Evolutionary conservation across 768 basidiomycete genomes (phyloP).

Genomic region (Suillus discolor): DNA sequence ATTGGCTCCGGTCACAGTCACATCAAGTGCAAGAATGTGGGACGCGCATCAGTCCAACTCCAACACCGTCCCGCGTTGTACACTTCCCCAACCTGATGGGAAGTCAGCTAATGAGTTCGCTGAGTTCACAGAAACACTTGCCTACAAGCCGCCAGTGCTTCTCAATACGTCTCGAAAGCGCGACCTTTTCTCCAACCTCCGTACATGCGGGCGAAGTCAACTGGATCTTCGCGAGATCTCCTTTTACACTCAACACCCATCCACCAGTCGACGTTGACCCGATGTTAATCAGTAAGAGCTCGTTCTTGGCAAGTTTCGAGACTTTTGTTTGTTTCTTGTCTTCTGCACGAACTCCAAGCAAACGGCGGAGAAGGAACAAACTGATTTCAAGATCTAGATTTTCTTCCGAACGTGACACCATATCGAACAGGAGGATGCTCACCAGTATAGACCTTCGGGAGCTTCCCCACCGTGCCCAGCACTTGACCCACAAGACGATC

Average conservation of each 20-base stretch:
- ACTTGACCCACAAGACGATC: constrained; percentile 98
- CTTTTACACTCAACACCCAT: constrained; percentile 91
- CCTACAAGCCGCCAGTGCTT: constrained; percentile 98
- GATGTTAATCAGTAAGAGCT: constrained; percentile 95
- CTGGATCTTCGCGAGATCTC: constrained; percentile 92
- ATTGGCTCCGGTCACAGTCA: not conserved
- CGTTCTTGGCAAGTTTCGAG: constrained; percentile 87
- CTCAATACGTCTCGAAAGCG: constrained; percentile 90
- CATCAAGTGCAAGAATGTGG: not conserved
- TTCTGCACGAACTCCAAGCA: constrained; percentile 96
- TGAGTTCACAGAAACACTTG: constrained; percentile 40
- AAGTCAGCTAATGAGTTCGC: constrained; percentile 3
- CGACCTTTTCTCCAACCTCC: constrained; percentile 97
- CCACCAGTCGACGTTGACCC: constrained; percentile 98
- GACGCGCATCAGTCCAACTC: constrained; percentile 61
- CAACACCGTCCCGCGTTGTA: constrained; percentile 81
- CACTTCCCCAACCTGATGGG: constrained; percentile 66
- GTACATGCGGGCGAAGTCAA: constrained; percentile 95
- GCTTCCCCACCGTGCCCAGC: constrained; percentile 41
- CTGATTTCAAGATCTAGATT: constrained; percentile 83
- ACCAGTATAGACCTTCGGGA: constrained; percentile 86
- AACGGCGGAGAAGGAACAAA: constrained; percentile 90
- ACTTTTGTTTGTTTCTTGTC: constrained; percentile 99
- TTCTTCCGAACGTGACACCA: not conserved
- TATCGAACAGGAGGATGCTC: constrained; percentile 40